Base-by-base conservation (phyloP, 768 basidiomycete genomes). In the Tulasnella sp. region DNA sequence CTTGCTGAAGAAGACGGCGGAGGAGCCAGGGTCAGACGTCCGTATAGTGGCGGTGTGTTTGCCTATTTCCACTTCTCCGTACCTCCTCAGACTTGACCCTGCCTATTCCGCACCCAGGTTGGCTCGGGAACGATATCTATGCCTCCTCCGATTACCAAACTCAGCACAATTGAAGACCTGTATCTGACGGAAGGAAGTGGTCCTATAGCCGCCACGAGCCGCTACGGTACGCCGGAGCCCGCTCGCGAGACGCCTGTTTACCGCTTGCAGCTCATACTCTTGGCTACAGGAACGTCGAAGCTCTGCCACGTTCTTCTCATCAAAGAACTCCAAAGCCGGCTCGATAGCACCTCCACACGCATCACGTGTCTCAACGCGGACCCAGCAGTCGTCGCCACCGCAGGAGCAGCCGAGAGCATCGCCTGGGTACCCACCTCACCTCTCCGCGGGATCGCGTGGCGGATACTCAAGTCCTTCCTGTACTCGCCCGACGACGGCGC, bases 21-120 rank as follows among this genome's bases (percentile, higher is more conserved):
- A 80, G 19, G 78, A 82, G 63, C 78, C 82, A 0, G 79, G 79
- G 29, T 82, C 86, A 0, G 89, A 89, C 72, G 88, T 88, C 62
- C 84, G 89, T 19, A 82, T 90, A 12, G 81, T 89, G 11, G 83
- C 85, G 71, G 88, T 89, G 72, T 40, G 84, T 74, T 39, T 37
- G 32, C 26, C 11, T 11, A 16, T n/a, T n/a, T n/a, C n/a, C 65
- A n/a, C 62, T 32, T 26, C 29, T 12, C 62, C 12, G 42, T 32
- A n/a, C 7, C 7, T 62, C 7, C 7, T 47, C n/a, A 12, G 12
- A 12, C 12, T 47, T 47, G 42, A 12, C 42, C n/a, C 42, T n/a
- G 12, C 42, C n/a, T 12, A n/a, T 12, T 47, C 14, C 12, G 12
- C 12, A n/a, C n/a, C n/a, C n/a, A 63, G 14, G 62, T 63, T 26